phyloP scores from a whole-genome alignment of 2,329 filamentous ascomycete species.

The Catunica adiposa region DNA sequence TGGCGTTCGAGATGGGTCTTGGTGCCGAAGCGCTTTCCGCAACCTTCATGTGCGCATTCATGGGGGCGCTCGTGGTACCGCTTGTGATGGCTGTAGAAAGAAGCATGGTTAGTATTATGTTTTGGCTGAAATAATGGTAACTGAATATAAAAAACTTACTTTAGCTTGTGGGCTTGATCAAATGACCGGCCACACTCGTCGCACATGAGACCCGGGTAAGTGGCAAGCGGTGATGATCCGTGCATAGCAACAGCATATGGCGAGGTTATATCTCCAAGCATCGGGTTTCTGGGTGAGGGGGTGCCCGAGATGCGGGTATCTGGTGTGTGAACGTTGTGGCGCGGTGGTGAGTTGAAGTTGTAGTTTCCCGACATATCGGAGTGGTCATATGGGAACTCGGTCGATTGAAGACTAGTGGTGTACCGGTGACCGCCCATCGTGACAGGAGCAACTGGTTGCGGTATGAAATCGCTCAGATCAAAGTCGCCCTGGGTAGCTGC shows the following conservation, averaged over 20 bases:
- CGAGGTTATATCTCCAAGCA: constrained; percentile 23
- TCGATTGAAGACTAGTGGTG: constrained; percentile 14
- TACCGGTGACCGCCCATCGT: background rate
- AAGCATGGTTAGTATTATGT: constrained; percentile 16
- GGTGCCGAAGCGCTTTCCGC: constrained; percentile 41
- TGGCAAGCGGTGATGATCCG: constrained; percentile 8
- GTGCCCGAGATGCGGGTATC: constrained; percentile 29
- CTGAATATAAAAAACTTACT: constrained; percentile 26
- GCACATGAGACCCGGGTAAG: constrained; percentile 21
- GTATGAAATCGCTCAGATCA: constrained; percentile 14
- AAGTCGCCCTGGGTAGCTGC: constrained; percentile 6
- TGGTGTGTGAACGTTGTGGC: constrained; percentile 29
- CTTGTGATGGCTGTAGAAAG: constrained; percentile 35
- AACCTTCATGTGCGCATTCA: constrained; percentile 35
- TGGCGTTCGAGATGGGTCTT: constrained; percentile 46
- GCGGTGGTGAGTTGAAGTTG: constrained; percentile 25
- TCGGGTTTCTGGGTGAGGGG: constrained; percentile 25
- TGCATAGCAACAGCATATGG: constrained; percentile 17
- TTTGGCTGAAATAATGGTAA: background rate
- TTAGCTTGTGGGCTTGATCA: constrained; percentile 43
- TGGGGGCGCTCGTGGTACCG: constrained; percentile 45
- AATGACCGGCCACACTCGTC: constrained; percentile 31
- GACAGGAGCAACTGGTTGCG: background rate
- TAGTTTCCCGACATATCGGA: constrained; percentile 29
- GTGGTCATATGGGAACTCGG: constrained; percentile 16